Conservation (phyloP, 208 protist genomes). For the Leishmania guyanensis region DNA sequence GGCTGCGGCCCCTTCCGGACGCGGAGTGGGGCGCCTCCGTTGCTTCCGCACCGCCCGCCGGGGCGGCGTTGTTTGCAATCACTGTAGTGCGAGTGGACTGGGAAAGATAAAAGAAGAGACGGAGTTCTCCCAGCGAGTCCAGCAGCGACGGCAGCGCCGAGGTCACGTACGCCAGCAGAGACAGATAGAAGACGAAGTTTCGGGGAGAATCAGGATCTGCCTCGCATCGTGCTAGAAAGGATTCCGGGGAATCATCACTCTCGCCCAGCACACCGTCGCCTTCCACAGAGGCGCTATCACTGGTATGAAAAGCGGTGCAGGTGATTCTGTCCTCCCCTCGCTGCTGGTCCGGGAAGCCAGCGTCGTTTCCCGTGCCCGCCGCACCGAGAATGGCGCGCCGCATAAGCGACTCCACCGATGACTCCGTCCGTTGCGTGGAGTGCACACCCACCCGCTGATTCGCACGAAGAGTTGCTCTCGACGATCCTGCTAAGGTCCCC, state of each 20-base stretch:
- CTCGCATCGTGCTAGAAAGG: slow-evolving; percentile 26
- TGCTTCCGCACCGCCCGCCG: not conserved
- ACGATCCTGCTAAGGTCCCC: not conserved
- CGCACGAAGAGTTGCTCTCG: not conserved
- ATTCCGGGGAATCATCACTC: not conserved
- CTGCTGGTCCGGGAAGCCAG: not conserved
- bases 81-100: not conserved
- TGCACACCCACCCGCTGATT: not conserved
- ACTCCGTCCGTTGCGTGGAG: not conserved
- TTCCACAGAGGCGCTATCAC: not conserved
- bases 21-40: not conserved
- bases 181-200: slow-evolving; percentile 33
- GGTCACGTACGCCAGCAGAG: slow-evolving; percentile 28
- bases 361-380: not conserved
- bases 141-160: slow-evolving; percentile 31
- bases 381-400: not conserved
- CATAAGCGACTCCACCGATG: slow-evolving; percentile 11
- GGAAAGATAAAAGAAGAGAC: slow-evolving; percentile 21
- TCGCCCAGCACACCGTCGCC: not conserved
- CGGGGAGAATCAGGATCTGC: slow-evolving; percentile 14
- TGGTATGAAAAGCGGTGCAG: not conserved
- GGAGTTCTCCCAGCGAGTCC: slow-evolving; percentile 21
- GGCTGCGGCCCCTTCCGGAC: not conserved
- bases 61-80: not conserved
- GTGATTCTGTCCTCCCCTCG: not conserved